phyloP scores from a whole-genome alignment of 441 rosid genomes.

The Metrosideros polymorpha region DNA sequence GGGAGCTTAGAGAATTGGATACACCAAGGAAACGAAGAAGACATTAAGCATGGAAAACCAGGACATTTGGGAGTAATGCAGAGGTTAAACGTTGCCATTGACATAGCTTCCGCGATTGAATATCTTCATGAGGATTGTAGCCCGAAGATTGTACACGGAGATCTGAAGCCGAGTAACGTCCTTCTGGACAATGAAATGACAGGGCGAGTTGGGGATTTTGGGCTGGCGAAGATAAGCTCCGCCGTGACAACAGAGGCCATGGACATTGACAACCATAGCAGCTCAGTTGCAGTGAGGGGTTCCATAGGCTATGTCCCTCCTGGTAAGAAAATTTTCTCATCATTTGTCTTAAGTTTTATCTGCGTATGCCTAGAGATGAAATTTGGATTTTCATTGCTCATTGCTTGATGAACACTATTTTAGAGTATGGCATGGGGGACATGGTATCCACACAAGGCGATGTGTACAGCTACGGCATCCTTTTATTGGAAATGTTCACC shows the following conservation, averaged over 20 bases:
- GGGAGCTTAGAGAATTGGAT: neutral
- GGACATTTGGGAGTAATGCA: neutral
- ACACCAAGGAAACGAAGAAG: neutral
- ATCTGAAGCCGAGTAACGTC: neutral
- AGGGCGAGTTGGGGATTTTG: neutral
- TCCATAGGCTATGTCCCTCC: neutral
- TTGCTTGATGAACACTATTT: neutral
- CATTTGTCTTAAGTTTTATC: neutral
- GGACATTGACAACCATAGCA: fast-evolving
- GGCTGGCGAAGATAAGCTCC: fast-evolving
- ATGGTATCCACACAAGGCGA: neutral
- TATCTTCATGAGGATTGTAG: neutral
- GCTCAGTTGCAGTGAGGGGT: neutral
- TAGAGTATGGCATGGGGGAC: neutral
- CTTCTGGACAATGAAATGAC: neutral
- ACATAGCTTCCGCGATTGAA: neutral
- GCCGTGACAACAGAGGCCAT: fast-evolving
- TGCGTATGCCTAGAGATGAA: neutral
- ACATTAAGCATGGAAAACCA: neutral
- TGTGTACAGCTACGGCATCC: neutral
- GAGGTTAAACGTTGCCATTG: neutral
- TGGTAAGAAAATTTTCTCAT: neutral
- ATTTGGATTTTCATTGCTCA: neutral
- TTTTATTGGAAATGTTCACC: neutral
- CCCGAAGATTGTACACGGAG: neutral